Evolutionary conservation across 2,329 filamentous ascomycete species (phyloP).

Genomic region (Tympanopsis confertula): DNA sequence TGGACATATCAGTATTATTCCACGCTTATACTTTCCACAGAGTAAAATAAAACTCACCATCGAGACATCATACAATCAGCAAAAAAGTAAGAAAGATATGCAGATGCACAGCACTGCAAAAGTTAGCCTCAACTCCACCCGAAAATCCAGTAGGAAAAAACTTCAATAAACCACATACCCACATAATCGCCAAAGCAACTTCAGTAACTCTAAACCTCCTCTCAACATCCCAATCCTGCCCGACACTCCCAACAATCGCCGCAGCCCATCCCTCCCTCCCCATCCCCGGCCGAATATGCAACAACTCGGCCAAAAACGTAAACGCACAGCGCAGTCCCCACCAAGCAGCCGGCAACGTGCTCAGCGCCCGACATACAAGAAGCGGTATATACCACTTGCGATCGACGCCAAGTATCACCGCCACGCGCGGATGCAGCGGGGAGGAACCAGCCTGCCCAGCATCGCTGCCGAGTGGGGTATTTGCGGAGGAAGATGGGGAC

Average conservation of each 20-base stretch:
- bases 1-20: slow-evolving; percentile 16
- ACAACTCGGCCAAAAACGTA: slow-evolving; percentile 54
- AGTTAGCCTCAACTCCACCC: slow-evolving; percentile 1
- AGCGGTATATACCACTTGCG: slow-evolving; percentile 63
- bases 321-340: slow-evolving; percentile 61
- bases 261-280: slow-evolving; percentile 22
- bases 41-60: slow-evolving; percentile 47
- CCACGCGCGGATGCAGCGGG: slow-evolving; percentile 60
- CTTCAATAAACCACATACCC: slow-evolving; percentile 37
- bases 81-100: slow-evolving; percentile 72
- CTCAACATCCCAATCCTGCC: slow-evolving; percentile 27
- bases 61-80: slow-evolving; percentile 76
- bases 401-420: slow-evolving; percentile 65
- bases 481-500: neutral
- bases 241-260: slow-evolving; percentile 17
- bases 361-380: slow-evolving; percentile 61
- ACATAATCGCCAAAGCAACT: slow-evolving; percentile 61
- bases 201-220: slow-evolving; percentile 49
- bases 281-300: slow-evolving; percentile 30
- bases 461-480: neutral
- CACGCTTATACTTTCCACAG: too few relatives aligned
- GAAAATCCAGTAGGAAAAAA: neutral
- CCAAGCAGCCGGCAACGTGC: slow-evolving; percentile 58
- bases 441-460: neutral
- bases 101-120: slow-evolving; percentile 61